A percentile compares a stretch with the other conserved stretches of the same genome.
phyloP scores from a whole-genome alignment of 1,284 basidiomycete species.

The Sanghuangporus baumii region DNA sequence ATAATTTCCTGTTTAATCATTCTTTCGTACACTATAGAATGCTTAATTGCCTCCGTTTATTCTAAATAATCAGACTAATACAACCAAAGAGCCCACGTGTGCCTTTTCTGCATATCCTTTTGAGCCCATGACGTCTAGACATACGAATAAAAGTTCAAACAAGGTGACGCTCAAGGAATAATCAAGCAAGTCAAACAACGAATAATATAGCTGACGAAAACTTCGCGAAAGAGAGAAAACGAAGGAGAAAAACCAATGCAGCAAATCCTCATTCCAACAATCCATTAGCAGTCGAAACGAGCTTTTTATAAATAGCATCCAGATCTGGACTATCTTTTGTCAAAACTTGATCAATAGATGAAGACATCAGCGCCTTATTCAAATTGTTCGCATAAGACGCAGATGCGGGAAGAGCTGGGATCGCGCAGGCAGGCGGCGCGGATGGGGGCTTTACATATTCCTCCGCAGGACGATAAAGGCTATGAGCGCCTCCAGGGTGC shows the following conservation, averaged over 20 bases:
- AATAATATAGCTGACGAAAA: not conserved
- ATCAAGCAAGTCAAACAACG: not conserved
- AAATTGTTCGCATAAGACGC: slow-evolving; percentile 11
- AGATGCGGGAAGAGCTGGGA: slow-evolving; percentile 1
- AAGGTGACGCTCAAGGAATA: no score
- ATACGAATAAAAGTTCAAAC: no score
- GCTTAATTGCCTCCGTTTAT: no score
- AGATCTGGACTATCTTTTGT: not conserved
- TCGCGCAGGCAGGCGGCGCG: not conserved
- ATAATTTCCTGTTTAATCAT: not conserved
- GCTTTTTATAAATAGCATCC: slow-evolving; percentile 9
- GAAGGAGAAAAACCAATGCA: not conserved
- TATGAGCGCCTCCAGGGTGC: not conserved
- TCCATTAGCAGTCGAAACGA: slow-evolving; percentile 3
- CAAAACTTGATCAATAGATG: slow-evolving; percentile 1
- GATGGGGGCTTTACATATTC: not conserved
- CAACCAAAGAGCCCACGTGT: no score
- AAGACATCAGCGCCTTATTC: not conserved
- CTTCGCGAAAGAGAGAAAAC: not conserved
- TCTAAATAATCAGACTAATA: no score
- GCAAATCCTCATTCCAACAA: slow-evolving; percentile 3
- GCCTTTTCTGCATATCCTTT: no score
- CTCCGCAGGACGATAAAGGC: not conserved
- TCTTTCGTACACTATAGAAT: not conserved
- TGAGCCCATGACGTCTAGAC: no score